Conservation (phyloP, 768 basidiomycete species). For the Phanerochaete carnosa region DNA sequence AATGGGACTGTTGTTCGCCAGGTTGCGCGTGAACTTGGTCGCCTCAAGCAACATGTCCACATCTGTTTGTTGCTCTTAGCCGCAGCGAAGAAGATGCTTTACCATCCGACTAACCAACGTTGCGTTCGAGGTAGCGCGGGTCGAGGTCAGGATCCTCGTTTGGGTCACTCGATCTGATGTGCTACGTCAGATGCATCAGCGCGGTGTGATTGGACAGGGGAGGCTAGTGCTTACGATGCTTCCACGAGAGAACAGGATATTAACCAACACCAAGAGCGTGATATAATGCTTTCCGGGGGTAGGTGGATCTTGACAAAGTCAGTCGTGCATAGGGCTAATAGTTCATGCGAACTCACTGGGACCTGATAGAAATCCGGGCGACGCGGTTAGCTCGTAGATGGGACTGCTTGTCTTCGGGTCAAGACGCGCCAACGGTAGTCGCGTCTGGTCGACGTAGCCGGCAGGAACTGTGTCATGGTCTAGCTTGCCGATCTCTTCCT, state of each 20-base stretch:
- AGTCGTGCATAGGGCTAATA: neutral
- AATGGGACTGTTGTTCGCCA: slow-evolving; percentile 18
- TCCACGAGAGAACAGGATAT: slow-evolving; percentile 25
- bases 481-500: slow-evolving; percentile 1
- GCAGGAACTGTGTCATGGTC: slow-evolving; percentile 4
- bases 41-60: slow-evolving; percentile 18
- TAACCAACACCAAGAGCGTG: slow-evolving; percentile 16
- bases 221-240: slow-evolving; percentile 20
- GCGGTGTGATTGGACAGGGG: neutral
- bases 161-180: slow-evolving; percentile 22
- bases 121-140: slow-evolving; percentile 24
- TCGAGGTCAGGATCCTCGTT: slow-evolving; percentile 22
- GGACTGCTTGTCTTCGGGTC: slow-evolving; percentile 14
- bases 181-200: slow-evolving; percentile 10
- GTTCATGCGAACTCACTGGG: neutral
- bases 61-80: slow-evolving; percentile 11
- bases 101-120: slow-evolving; percentile 16
- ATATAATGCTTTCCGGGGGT: slow-evolving; percentile 22
- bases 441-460: slow-evolving; percentile 21
- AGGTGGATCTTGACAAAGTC: slow-evolving; percentile 5
- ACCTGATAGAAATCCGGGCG: slow-evolving; percentile 2
- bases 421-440: slow-evolving; percentile 19
- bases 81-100: too few relatives aligned
- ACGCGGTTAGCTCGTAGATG: slow-evolving; percentile 18
- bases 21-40: slow-evolving; percentile 19